A percentile compares a stretch with the other conserved stretches of the same genome.
Evolutionary conservation across 768 basidiomycete species (phyloP).

Genomic region (Rhizopogon vulgaris): DNA sequence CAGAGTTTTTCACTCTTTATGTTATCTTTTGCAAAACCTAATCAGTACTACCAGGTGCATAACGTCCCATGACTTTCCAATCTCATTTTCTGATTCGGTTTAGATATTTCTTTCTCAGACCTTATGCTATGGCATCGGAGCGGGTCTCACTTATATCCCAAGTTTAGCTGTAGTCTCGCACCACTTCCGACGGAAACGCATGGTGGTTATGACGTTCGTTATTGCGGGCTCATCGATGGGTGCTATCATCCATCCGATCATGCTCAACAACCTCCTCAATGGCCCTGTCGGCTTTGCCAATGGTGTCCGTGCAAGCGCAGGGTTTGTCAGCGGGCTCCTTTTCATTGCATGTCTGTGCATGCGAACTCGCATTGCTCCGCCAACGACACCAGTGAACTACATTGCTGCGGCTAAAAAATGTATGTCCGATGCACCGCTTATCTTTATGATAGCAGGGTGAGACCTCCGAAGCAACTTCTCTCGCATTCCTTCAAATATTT

Average conservation of each 20-base stretch:
- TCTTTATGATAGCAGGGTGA: too few relatives aligned
- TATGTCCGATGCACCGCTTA: too few relatives aligned
- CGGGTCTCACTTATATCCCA: too few relatives aligned
- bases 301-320: constrained; percentile 48
- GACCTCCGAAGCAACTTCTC: too few relatives aligned
- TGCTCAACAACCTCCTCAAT: constrained; percentile 43
- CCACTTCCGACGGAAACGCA: constrained; percentile 34
- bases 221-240: constrained; percentile 61
- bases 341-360: too few relatives aligned
- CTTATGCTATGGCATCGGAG: too few relatives aligned
- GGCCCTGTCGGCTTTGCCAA: constrained; percentile 55
- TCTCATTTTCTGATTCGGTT: background rate
- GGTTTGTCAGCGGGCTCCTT: too few relatives aligned
- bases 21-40: constrained; percentile 25
- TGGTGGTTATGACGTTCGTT: constrained; percentile 38
- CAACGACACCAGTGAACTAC: too few relatives aligned
- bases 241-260: constrained; percentile 56
- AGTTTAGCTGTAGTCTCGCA: constrained; percentile 32
- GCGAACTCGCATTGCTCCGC: too few relatives aligned
- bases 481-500: too few relatives aligned
- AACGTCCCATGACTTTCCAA: constrained; percentile 22
- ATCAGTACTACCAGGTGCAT: constrained; percentile 17
- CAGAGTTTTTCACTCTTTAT: constrained; percentile 29
- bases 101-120: constrained; percentile 3
- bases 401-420: too few relatives aligned